phyloP scores from a whole-genome alignment of 441 rosid genomes.

The Pelargonium cotyledonis region DNA sequence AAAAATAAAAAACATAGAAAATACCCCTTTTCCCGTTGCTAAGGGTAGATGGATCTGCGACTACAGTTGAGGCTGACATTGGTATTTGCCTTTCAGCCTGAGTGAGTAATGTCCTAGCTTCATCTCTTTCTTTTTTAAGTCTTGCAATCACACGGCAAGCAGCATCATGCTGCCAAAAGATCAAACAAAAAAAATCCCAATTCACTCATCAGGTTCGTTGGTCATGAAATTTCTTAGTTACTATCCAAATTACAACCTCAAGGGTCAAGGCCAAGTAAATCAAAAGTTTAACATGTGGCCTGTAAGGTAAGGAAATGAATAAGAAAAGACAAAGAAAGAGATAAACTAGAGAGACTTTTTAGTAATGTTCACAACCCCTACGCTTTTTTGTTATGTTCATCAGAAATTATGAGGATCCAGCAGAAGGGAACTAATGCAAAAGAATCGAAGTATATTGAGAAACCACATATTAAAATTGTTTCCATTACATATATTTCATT shows the following conservation, averaged over 20 bases:
- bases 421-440: no score
- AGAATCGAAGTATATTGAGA: no score
- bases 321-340: neutral
- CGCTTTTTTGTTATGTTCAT: no score
- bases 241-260: no score
- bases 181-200: neutral
- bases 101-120: slow-evolving; percentile 76
- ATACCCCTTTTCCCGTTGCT: slow-evolving; percentile 91
- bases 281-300: neutral
- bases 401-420: no score
- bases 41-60: slow-evolving; percentile 42
- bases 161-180: slow-evolving; percentile 79
- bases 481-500: no score
- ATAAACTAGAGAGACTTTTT: neutral
- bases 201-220: neutral
- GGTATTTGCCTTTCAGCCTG: slow-evolving; percentile 83
- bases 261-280: no score
- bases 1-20: slow-evolving; percentile 11
- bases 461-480: no score
- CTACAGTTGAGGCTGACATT: slow-evolving; percentile 33
- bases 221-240: no score
- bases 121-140: slow-evolving; percentile 93
- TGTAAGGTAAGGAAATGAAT: neutral
- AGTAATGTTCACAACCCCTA: no score
- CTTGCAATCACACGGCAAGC: slow-evolving; percentile 99